A percentile compares a stretch with the other conserved stretches of the same genome.
Conservation (phyloP, 2,329 filamentous ascomycete genomes). For the Furcasterigmium sp. region DNA sequence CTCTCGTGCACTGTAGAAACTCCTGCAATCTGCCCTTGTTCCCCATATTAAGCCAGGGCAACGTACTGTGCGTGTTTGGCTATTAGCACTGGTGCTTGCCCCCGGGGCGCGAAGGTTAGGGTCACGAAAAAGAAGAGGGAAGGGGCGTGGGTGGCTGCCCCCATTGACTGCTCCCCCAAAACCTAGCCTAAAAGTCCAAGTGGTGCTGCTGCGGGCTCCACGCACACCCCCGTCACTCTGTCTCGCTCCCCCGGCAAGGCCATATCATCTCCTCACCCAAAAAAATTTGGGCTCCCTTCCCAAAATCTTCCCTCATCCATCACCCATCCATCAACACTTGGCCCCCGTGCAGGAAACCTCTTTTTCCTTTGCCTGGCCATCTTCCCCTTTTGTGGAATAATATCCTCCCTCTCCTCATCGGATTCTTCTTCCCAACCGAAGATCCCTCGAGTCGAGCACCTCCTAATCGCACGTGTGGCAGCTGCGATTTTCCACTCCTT, state of each 20-base stretch:
- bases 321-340: slow-evolving; percentile 11
- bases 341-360: slow-evolving; percentile 12
- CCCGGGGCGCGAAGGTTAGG: no score
- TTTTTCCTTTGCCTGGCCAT: slow-evolving; percentile 9
- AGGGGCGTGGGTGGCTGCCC: no score
- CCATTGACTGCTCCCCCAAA: no score
- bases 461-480: slow-evolving; percentile 6
- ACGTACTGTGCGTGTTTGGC: no score
- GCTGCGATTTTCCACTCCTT: slow-evolving; percentile 13
- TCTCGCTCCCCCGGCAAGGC: not conserved
- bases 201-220: no score
- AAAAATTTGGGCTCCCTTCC: slow-evolving; percentile 9
- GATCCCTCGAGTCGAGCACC: slow-evolving; percentile 1
- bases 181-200: no score
- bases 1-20: no score
- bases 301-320: slow-evolving; percentile 10
- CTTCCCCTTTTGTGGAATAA: slow-evolving; percentile 15
- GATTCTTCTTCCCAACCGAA: slow-evolving; percentile 1
- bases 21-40: no score
- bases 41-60: no score
- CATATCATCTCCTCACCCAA: slow-evolving; percentile 13
- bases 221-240: not conserved
- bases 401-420: slow-evolving; percentile 10
- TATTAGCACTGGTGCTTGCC: no score
- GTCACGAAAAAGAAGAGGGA: no score